A percentile compares a stretch with the other conserved stretches of the same genome.
phyloP scores from a whole-genome alignment of 1,284 basidiomycete genomes.

The Wallemia hederae region DNA sequence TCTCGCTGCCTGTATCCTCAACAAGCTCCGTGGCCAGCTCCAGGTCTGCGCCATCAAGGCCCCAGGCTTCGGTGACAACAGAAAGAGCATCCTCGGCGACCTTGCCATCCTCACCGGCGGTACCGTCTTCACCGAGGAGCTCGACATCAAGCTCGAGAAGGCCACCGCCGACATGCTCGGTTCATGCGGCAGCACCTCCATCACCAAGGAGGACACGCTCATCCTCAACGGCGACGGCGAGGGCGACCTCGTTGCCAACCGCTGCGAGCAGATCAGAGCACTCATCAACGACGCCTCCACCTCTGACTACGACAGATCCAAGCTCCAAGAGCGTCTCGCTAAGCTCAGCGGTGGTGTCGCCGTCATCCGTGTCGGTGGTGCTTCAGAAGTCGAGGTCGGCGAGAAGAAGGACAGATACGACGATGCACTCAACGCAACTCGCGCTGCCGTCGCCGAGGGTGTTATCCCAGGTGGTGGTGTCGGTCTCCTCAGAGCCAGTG shows the following conservation, averaged over 20 bases:
- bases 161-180: conserved; percentile 72
- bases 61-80: conserved; percentile 95
- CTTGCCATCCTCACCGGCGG: conserved; percentile 89
- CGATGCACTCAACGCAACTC: conserved; percentile 85
- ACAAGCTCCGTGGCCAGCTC: conserved; percentile 93
- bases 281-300: conserved; percentile 59
- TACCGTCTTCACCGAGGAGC: conserved; percentile 90
- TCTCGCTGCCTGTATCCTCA: conserved; percentile 83
- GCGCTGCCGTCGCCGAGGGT: conserved; percentile 92
- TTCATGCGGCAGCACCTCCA: conserved; percentile 63
- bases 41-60: conserved; percentile 83
- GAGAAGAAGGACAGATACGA: conserved; percentile 99
- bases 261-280: conserved; percentile 80
- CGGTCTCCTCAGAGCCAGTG: conserved; percentile 50
- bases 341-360: conserved; percentile 90
- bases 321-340: conserved; percentile 86
- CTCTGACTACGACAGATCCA: conserved; percentile 76
- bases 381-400: conserved; percentile 79
- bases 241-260: conserved; percentile 54
- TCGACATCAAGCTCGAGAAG: conserved; percentile 89
- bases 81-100: conserved; percentile 90
- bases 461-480: conserved; percentile 89
- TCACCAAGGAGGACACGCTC: conserved; percentile 97
- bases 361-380: conserved; percentile 90
- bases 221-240: conserved; percentile 73